Evolutionary conservation across 495 filamentous ascomycete genomes (phyloP), one percentile per base, ranked within the genome.

Genomic region (Penicillium flavigenum): DNA sequence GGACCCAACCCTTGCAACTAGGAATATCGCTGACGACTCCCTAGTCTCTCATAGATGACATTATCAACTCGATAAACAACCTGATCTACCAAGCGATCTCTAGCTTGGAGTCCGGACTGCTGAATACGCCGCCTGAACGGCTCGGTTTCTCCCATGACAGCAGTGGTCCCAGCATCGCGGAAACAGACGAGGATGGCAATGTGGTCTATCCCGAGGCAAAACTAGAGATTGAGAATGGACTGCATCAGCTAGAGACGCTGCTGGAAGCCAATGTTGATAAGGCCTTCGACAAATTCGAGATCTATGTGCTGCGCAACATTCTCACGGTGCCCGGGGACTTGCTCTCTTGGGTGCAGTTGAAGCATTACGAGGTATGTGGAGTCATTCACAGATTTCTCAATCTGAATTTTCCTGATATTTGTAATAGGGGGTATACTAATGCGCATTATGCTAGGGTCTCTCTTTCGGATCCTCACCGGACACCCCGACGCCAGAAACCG

Each of bases 41-140:
- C 45, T 58, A 96, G 92, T 88, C 88, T 58, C 83, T 98, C 22
- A 86, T 98, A 68, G 94, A 98, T 80, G 94, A 98, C 68, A 89
- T 98, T 59, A 96, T 98, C 76, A 97, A 98, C 78, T 86, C 86
- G 57, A 84, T 96, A 64, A 98, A 98, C 77, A 88, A 89, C 54
- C 78, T 97, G 64, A 85, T 91, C 63, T 93, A 92, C 72, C 85
- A 85, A 64, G 90, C 90, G 51, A 85, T 96, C 60, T 87, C 88
- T 58, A 86, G 85, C 58, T 81, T 97, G 59, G 94, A 98, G 71
- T 79, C 81, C 49, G 90, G 88, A 7, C 83, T 98, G 20, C 75
- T 91, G 38, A 78, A 79, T 45, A 85, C 87, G 8, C 81, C 87
- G 0, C 89, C 92, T 1, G 74, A 83, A 19, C 73, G 80, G 11